phyloP scores from a whole-genome alignment of 1,139 yeast species.

The Arxiozyma telluris region DNA sequence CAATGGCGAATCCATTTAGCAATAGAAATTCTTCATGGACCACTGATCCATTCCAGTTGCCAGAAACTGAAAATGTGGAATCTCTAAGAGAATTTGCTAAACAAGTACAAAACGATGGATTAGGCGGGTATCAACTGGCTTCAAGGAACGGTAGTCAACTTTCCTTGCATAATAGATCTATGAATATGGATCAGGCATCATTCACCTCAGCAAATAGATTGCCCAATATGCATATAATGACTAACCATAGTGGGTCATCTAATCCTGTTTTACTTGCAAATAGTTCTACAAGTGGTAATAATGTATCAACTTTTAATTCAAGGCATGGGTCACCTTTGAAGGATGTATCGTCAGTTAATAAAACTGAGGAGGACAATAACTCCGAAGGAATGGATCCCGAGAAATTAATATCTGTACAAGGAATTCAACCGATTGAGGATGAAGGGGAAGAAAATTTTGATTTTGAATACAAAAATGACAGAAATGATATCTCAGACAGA shows the following conservation, averaged over 20 bases:
- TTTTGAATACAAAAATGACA: conserved; percentile 1
- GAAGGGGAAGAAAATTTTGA: conserved; percentile 2
- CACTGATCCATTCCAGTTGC: conserved; percentile 26
- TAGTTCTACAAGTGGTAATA: not conserved
- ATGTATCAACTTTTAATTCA: not conserved
- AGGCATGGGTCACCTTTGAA: not conserved
- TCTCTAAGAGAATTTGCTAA: conserved; percentile 27
- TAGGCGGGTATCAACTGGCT: conserved; percentile 26
- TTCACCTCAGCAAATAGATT: not conserved
- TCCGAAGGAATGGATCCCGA: not conserved
- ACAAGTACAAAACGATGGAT: conserved; percentile 20
- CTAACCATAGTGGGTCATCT: conserved; percentile 3
- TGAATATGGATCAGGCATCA: not conserved
- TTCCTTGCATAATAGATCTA: conserved; percentile 5
- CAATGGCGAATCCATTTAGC: conserved; percentile 8
- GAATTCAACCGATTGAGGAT: not conserved
- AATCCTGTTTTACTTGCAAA: not conserved
- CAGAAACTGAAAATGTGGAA: conserved; percentile 18
- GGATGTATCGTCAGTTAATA: not conserved
- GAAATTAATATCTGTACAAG: not conserved
- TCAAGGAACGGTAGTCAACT: conserved; percentile 19
- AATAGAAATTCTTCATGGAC: conserved; percentile 6
- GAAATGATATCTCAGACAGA: not conserved
- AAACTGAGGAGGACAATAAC: not conserved
- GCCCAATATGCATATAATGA: conserved; percentile 6